phyloP scores from a whole-genome alignment of 148 eudicot species.

The Fagopyrum tataricum region DNA sequence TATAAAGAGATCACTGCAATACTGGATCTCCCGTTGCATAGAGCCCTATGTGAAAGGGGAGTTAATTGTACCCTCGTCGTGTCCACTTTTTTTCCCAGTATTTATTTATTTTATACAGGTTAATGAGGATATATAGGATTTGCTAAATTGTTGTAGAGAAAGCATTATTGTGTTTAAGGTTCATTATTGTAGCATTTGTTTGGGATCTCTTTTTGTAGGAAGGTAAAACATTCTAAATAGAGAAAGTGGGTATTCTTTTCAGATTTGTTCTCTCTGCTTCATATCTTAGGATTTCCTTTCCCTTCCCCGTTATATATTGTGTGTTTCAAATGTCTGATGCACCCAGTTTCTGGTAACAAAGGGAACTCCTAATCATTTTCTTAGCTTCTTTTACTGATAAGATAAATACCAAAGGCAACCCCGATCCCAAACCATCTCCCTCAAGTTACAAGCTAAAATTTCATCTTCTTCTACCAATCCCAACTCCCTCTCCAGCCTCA shows the following conservation, averaged over 20 bases:
- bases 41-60: constrained; percentile 13
- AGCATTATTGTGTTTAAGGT: constrained; percentile 5
- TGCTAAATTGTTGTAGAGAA: constrained; percentile 10
- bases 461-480: too few species aligned
- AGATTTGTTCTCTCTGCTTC: neutral
- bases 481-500: too few species aligned
- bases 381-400: too few species aligned
- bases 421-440: too few species aligned
- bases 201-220: constrained; percentile 24
- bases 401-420: too few species aligned
- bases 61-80: constrained; percentile 6
- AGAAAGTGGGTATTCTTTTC: constrained; percentile 9
- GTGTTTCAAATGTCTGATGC: too few species aligned
- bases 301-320: too few species aligned
- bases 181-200: constrained; percentile 28
- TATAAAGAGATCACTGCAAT: constrained; percentile 3
- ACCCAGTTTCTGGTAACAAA: too few species aligned
- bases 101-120: neutral
- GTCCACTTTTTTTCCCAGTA: neutral
- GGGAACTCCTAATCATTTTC: too few species aligned
- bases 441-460: too few species aligned
- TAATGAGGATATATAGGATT: constrained; percentile 9
- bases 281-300: neutral
- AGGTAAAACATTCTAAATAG: constrained; percentile 16
- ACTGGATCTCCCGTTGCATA: constrained; percentile 11